phyloP scores from a whole-genome alignment of 495 filamentous ascomycete genomes.

The Cercophora scortea region DNA sequence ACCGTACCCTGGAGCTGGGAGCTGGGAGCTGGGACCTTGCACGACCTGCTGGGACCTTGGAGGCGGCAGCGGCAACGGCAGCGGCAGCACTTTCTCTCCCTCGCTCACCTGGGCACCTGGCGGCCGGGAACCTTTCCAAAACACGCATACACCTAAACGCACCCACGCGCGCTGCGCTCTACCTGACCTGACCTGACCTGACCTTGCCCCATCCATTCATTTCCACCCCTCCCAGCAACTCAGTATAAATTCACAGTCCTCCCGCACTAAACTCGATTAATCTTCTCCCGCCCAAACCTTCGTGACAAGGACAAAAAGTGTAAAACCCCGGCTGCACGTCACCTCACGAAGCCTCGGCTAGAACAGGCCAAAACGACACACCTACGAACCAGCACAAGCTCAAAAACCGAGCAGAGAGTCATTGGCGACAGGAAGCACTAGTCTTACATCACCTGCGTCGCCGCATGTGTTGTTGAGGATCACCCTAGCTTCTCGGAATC shows the following conservation, averaged over 20 bases:
- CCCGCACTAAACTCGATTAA: constrained; percentile 29
- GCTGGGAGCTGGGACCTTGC: no score
- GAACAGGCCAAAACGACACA: constrained; percentile 2
- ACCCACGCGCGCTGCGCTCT: no score
- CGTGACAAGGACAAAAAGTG: constrained; percentile 1
- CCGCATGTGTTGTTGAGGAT: constrained; percentile 2
- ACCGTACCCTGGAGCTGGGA: no score
- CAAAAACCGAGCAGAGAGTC: constrained; percentile 1
- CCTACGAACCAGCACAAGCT: not conserved
- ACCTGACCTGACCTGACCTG: no score
- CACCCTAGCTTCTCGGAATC: constrained; percentile 8
- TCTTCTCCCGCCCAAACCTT: constrained; percentile 20
- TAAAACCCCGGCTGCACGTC: constrained; percentile 13
- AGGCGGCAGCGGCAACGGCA: no score
- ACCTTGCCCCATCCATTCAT: constrained; percentile 13
- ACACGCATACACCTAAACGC: no score
- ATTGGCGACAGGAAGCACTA: not conserved
- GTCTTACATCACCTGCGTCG: constrained; percentile 4
- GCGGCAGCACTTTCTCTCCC: no score
- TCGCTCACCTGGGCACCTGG: no score
- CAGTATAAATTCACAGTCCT: constrained; percentile 22
- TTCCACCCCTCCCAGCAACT: constrained; percentile 10
- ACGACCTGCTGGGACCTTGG: no score
- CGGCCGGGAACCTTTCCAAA: no score
- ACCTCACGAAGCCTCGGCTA: constrained; percentile 20